Evolutionary conservation across 129 eudicot species (phyloP), one percentile per base, ranked within the genome.

Genomic region (Centrapalus pauciflorus): DNA sequence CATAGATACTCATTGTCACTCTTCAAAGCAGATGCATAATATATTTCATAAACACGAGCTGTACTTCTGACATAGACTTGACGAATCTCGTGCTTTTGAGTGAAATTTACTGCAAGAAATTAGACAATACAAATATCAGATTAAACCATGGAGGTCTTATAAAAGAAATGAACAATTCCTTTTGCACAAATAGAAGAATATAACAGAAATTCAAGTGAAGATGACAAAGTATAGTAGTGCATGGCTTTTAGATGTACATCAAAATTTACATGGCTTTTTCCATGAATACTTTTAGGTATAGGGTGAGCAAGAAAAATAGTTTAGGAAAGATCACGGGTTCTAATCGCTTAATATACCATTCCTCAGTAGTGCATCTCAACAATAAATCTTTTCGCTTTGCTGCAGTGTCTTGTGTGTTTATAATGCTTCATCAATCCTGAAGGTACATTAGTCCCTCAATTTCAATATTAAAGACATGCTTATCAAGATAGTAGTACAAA

Each of bases 41-140:
- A 86, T 64, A 93, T 77, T 75, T 93, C 98, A 74, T 83, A 93
- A 3, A 79, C 70, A 55, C 92, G 86, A 27, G 92, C 96, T 32
- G 91, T 86, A 76, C 98, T 93, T 64, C 92, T 81, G 58, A 93
- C 79, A 78, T 93, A 93, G 20, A 93, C 79, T 70, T 88, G 96
- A 64, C 85, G 69, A 50, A 93, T 76, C 51, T 93, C 95, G 28
- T 81, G 87, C 77, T 81, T 83, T 35, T 88, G 81, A 19, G 66
- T 32, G 65, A 88, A 86, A 73, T 60, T 37, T 67, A 93, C 98
- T 93, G 88, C 78, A 88, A 55, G 9, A 4, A 19, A 23, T 20
- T 26, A 56, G 26, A 38, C 19, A 32, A 26, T 29, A 41, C 64
- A 74, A 40, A 26, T 27, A 23, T 69, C 54, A 55, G 38, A 48